Conservation (phyloP, 2,329 filamentous ascomycete genomes). For the Aotearoamyces nothofagi region DNA sequence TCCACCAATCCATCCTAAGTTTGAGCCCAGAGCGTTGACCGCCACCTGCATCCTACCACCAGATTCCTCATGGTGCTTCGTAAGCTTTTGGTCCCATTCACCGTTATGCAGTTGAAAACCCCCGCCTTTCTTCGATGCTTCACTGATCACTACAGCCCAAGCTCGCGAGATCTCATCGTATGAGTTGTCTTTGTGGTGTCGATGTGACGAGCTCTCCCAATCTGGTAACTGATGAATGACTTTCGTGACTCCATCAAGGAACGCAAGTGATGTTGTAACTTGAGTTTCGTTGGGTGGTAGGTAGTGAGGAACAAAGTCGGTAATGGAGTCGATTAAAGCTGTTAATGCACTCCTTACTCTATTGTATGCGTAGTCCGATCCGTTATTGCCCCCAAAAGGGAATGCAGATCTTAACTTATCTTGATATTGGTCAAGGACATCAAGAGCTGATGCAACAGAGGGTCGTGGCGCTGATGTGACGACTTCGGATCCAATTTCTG, state of each 20-base stretch:
- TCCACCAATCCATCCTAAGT: conserved; percentile 63
- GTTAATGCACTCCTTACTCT: conserved; percentile 69
- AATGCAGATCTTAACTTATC: conserved; percentile 62
- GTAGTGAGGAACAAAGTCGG: conserved; percentile 92
- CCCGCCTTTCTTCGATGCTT: conserved; percentile 79
- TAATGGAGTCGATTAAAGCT: conserved; percentile 73
- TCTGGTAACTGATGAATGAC: conserved; percentile 80
- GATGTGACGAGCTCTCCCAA: conserved; percentile 80
- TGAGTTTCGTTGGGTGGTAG: conserved; percentile 83
- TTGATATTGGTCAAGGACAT: conserved; percentile 73
- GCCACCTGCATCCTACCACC: conserved; percentile 69
- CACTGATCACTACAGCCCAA: conserved; percentile 81
- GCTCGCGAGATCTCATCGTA: conserved; percentile 94
- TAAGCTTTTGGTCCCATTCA: conserved; percentile 80
- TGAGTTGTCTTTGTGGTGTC: conserved; percentile 84
- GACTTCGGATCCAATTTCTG: conserved; percentile 73
- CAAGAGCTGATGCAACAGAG: conserved; percentile 63
- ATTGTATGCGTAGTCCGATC: conserved; percentile 89
- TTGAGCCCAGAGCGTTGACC: conserved; percentile 58
- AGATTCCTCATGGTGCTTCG: conserved; percentile 77
- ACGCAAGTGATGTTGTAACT: conserved; percentile 68
- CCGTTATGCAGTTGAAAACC: conserved; percentile 82
- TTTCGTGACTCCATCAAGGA: conserved; percentile 78
- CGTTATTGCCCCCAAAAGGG: conserved; percentile 70
- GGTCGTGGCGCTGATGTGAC: conserved; percentile 75